Conservation (phyloP, 352 stramenopile species). For the Thraustochytrium striatum region DNA sequence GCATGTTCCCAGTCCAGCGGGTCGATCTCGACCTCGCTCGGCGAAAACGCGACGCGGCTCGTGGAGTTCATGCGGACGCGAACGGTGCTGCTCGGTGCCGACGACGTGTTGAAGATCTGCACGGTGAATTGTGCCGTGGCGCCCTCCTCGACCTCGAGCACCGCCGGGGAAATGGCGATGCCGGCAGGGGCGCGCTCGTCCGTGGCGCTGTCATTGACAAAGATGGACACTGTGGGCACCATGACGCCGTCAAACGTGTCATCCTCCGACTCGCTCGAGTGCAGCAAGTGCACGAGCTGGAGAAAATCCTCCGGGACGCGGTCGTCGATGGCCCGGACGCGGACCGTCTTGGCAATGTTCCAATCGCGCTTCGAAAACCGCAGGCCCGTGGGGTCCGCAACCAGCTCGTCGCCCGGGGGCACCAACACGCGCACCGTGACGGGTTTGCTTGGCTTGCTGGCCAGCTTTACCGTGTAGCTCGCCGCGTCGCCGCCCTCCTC, state of each 20-base stretch:
- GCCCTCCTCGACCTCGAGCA: conserved; percentile 35
- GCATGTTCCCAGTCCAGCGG: neutral
- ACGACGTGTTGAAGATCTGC: neutral
- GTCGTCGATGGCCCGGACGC: conserved; percentile 28
- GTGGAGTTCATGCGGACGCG: neutral
- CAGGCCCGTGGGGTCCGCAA: neutral
- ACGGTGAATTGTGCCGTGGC: conserved; percentile 3
- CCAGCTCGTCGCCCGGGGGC: conserved; percentile 31
- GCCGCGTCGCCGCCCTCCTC: conserved; percentile 9
- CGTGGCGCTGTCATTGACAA: conserved; percentile 31
- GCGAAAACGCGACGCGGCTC: neutral
- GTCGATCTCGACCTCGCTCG: conserved; percentile 1
- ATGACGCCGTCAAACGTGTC: neutral
- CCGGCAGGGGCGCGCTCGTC: neutral
- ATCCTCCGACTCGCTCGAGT: conserved; percentile 1
- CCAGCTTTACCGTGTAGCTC: conserved; percentile 31
- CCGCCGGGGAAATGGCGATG: neutral
- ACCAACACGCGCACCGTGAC: conserved; percentile 11
- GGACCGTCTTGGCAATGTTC: neutral
- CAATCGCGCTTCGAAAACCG: conserved; percentile 2
- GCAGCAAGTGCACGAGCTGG: conserved; percentile 31
- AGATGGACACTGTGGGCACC: neutral
- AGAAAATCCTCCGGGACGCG: conserved; percentile 34
- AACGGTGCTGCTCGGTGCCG: neutral
- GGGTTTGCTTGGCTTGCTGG: neutral